Base-by-base conservation (phyloP, 352 stramenopile species). In the Pythium sp. region DNA sequence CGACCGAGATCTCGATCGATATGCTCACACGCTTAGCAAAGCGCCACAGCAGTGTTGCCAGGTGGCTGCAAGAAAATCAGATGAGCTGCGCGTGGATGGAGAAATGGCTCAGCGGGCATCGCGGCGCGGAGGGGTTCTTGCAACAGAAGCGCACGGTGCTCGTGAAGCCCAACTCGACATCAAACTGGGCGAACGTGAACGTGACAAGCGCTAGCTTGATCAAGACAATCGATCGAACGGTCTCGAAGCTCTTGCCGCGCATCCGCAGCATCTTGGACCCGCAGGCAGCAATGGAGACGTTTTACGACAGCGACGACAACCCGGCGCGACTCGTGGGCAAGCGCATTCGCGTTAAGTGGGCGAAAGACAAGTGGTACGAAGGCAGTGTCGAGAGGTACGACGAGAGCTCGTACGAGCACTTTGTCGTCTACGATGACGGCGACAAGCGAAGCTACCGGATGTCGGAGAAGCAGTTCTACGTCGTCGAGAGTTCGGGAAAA, bases 281-380 rank as follows among this genome's bases (percentile, higher is more conserved):
- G 3, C 65, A 77, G 34, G 68, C 65, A 20, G 58, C 62, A 8
- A 65, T 84, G 3, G 87, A 96, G 38, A 88, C 77, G n/a, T 93
- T 95, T 53, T 96, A 96, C 72, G 88, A 95, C 63, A 95, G 87
- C 63, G 89, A 96, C 65, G 89, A 96, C 72, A 94, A 96, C 46
- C 89, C 89, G 28, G 69, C 79, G 67, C 84, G 84, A 2, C 86
- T 96, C 64, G 86, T 96, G 0, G 87, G 87, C 34, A 91, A 92
- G 62, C 87, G 86, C 7, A 86, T 96, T 51, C 82, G 84, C 32
- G 89, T 96, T 20, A 96, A 95, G 65, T 96, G 89, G 89, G 87
- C 87, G 24, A 93, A 94, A 54, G 87, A 96, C 64, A 94, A 95
- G 67, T 96, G 87, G 87, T 96, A 96, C 59, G 84, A 93, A 74